A percentile compares a stretch with the other conserved stretches of the same genome.
phyloP scores from a whole-genome alignment of 345 rosid genomes.

The Trapa incisa region DNA sequence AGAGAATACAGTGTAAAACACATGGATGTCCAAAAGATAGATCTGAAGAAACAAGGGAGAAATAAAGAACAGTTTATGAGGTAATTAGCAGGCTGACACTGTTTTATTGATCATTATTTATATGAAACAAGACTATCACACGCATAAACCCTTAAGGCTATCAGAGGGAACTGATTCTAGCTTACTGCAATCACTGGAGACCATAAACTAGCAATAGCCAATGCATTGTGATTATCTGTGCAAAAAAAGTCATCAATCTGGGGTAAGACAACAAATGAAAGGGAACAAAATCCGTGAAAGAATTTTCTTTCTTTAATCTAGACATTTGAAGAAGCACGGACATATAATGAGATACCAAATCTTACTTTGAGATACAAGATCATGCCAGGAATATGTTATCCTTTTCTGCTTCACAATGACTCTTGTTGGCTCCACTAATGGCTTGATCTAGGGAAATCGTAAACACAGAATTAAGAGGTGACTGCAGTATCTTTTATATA shows the following conservation, averaged over 20 bases:
- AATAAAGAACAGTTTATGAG: background rate
- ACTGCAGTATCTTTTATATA: background rate
- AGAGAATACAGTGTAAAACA: conserved; percentile 74
- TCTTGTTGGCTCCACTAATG: conserved; percentile 72
- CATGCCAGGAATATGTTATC: conserved; percentile 88
- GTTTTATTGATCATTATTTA: background rate
- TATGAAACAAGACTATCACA: background rate
- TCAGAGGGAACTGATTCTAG: conserved; percentile 12
- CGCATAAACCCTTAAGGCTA: background rate
- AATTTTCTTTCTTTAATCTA: background rate
- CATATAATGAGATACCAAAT: background rate
- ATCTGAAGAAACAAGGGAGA: conserved; percentile 37
- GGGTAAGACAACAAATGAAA: background rate
- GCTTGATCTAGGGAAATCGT: conserved; percentile 54
- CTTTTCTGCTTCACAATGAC: conserved; percentile 32
- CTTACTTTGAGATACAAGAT: conserved; percentile 77
- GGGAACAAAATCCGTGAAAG: background rate
- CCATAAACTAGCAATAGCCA: conserved; percentile 79
- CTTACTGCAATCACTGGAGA: conserved; percentile 90
- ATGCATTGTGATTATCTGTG: conserved; percentile 94
- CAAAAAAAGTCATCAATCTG: conserved; percentile 6
- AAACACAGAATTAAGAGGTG: background rate
- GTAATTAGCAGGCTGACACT: background rate
- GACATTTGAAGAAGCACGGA: background rate
- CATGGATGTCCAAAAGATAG: conserved; percentile 72